phyloP scores from a whole-genome alignment of 495 filamentous ascomycete species.

The Daldinia childiae region DNA sequence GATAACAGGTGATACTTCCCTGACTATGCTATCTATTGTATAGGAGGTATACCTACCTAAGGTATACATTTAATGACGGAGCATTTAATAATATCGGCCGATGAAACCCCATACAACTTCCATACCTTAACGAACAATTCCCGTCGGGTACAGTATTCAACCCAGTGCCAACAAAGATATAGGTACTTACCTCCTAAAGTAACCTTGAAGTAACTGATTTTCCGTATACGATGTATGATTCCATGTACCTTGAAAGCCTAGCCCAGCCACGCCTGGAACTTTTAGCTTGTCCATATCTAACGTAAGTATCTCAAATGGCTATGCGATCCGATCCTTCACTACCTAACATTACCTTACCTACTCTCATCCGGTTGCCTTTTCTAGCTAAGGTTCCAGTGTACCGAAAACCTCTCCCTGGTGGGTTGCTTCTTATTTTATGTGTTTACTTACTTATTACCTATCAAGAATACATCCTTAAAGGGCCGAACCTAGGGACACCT shows the following conservation, averaged over 20 bases:
- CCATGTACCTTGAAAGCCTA: constrained; percentile 14
- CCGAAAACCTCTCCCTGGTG: constrained; percentile 16
- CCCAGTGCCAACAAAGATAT: constrained; percentile 15
- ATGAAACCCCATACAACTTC: constrained; percentile 9
- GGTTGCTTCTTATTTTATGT: constrained; percentile 14
- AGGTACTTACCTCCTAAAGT: not conserved
- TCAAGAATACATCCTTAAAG: not conserved
- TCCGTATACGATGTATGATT: not conserved
- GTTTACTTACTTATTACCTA: not conserved
- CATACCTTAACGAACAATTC: constrained; percentile 15
- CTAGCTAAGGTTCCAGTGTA: constrained; percentile 30
- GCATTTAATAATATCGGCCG: not conserved
- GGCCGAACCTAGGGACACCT: constrained; percentile 29
- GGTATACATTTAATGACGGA: not conserved
- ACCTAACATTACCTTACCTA: no score
- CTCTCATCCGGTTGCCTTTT: constrained; percentile 14
- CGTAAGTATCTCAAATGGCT: constrained; percentile 6
- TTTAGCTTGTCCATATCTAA: constrained; percentile 18
- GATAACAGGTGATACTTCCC: not conserved
- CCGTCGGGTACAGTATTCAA: constrained; percentile 20
- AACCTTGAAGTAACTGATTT: not conserved
- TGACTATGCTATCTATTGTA: not conserved
- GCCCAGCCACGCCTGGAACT: constrained; percentile 35
- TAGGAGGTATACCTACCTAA: no score
- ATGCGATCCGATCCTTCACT: constrained; percentile 38